Base-by-base conservation (phyloP, 1,284 basidiomycete genomes). In the Leccinum ponderosum region DNA sequence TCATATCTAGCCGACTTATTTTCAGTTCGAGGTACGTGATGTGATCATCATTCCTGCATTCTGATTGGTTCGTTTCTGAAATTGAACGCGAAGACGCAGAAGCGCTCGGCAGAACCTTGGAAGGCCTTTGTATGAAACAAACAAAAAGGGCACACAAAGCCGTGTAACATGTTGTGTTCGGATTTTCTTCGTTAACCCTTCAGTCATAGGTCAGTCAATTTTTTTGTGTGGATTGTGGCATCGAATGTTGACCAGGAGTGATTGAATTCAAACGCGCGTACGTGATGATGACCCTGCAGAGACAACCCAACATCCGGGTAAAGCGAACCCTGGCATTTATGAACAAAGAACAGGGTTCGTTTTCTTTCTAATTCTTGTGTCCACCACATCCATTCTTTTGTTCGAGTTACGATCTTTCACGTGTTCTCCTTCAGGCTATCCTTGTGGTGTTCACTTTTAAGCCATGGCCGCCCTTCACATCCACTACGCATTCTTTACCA, bases 391-490 rank as follows among this genome's bases (percentile, higher is more conserved):
- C 59, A 22, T 50, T 51, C 55, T 4, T 17, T 58, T 6, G 48
- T n/a, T 50, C 44, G 11, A 57, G 61, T 70, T 20, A 73, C 63
- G 52, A 60, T 63, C 58, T 27, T 61, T 66, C 60, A 58, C 55
- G 58, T 51, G 52, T 39, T 33, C 9, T 39, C 50, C 29, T 55
- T 4, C 47, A 69, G 64, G 56, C 56, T 52, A 47, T 42, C 33
- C 47, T 61, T 56, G 54, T 57, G 42, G 62, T 69, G 25, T 50
- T 68, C 62, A 20, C 62, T 61, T 52, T 60, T 39, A 55, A 56
- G 53, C 58, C 12, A 87, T 87, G 85, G 79, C 82, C 58, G 84
- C 83, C 59, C 70, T 85, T 59, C 81, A 82, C 69, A 77, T 86
- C 54, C 85, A 87, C 73, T 81, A 85, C 69, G 77, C 81, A 47